Evolutionary conservation across 352 stramenopile genomes (phyloP).

Genomic region (Phytopythium helicoides): DNA sequence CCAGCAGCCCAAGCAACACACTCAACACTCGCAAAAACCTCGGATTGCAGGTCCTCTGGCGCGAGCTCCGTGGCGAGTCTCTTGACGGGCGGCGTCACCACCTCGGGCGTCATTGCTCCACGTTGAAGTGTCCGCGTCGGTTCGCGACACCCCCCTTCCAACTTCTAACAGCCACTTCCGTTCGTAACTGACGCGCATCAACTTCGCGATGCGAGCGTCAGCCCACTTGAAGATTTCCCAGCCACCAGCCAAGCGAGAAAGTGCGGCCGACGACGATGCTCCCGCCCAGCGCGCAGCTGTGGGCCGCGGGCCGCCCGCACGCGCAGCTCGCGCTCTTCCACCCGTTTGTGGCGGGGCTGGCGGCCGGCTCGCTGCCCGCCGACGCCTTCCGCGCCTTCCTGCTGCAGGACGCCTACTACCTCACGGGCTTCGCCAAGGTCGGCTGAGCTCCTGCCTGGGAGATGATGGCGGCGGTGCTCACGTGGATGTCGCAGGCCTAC

Average conservation of each 20-base stretch:
- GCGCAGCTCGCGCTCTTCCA: slow-evolving; percentile 47
- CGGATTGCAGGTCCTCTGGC: slow-evolving; percentile 53
- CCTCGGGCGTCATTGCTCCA: slow-evolving; percentile 10
- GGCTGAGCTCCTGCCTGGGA: neutral
- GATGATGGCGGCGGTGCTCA: neutral
- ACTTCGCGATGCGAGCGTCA: neutral
- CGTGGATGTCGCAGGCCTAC: slow-evolving; percentile 21
- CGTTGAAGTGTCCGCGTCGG: slow-evolving; percentile 12
- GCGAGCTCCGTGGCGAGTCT: slow-evolving; percentile 44
- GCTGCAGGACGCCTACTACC: slow-evolving; percentile 56
- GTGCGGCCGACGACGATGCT: neutral
- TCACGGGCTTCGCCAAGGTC: slow-evolving; percentile 44
- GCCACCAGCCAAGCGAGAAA: neutral
- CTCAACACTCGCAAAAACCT: slow-evolving; percentile 27
- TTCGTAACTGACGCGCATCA: neutral
- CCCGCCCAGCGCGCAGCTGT: slow-evolving; percentile 18
- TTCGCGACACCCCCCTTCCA: slow-evolving; percentile 6
- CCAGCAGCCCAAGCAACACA: neutral
- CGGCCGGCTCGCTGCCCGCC: slow-evolving; percentile 22
- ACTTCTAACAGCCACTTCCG: too few species aligned
- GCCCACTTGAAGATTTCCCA: slow-evolving; percentile 3
- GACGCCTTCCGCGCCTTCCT: slow-evolving; percentile 44
- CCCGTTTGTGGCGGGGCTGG: slow-evolving; percentile 44
- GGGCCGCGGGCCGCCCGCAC: slow-evolving; percentile 23
- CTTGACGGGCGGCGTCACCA: slow-evolving; percentile 21